Conservation (phyloP, 768 basidiomycete species). For the Tylopilus plumbeoviolaceoides region DNA sequence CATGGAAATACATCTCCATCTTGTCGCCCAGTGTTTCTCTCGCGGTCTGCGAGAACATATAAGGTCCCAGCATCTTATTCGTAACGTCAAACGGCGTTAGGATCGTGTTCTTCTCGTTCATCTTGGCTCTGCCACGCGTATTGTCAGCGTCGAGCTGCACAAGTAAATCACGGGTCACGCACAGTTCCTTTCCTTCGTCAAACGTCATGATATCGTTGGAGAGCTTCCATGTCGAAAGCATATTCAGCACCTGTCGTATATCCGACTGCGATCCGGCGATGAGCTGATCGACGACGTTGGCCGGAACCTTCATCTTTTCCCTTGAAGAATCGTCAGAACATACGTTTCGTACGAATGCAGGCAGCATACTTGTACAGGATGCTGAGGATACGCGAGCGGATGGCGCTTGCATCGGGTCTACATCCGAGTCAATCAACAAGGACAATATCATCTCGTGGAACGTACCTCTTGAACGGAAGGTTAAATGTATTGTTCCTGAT, state of each 20-base stretch:
- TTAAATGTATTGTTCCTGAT: slow-evolving; percentile 66
- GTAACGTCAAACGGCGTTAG: slow-evolving; percentile 91
- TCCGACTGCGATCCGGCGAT: slow-evolving; percentile 88
- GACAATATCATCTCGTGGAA: neutral
- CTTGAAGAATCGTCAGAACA: slow-evolving; percentile 34
- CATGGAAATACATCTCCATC: slow-evolving; percentile 96
- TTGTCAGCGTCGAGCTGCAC: neutral
- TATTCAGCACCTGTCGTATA: slow-evolving; percentile 95
- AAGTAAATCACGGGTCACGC: slow-evolving; percentile 27
- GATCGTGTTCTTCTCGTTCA: slow-evolving; percentile 90
- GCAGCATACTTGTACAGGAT: slow-evolving; percentile 81
- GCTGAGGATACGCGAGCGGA: slow-evolving; percentile 84
- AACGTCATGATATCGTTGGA: slow-evolving; percentile 78
- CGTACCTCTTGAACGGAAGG: slow-evolving; percentile 75
- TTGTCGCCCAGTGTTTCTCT: slow-evolving; percentile 85
- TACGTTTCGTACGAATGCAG: neutral
- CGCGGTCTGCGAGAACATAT: slow-evolving; percentile 79
- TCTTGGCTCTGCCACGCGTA: slow-evolving; percentile 56
- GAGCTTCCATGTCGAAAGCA: slow-evolving; percentile 97
- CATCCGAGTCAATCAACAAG: neutral
- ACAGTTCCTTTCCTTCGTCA: slow-evolving; percentile 92
- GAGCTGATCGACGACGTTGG: slow-evolving; percentile 90
- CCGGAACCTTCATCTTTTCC: slow-evolving; percentile 90
- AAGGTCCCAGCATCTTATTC: slow-evolving; percentile 86
- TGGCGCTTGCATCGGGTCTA: slow-evolving; percentile 71